Evolutionary conservation across 495 filamentous ascomycete genomes (phyloP), one percentile per base, ranked within the genome.

Genomic region (Talaromyces wortmannii): DNA sequence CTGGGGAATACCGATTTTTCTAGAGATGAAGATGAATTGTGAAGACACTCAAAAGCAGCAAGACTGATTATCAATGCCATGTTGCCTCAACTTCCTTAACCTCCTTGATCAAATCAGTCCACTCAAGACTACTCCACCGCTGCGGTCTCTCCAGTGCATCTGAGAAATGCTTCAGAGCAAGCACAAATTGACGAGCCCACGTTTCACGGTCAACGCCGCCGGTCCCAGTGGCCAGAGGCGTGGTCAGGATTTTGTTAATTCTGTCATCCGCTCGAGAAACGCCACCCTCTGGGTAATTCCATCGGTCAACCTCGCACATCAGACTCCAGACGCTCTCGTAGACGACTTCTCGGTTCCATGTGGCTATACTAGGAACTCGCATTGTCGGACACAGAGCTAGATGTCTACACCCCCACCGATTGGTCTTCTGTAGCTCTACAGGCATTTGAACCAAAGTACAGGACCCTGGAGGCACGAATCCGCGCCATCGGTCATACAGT

Each of bases 301-400:
- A 67, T 8, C 70, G 66, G 51, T 78, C 73, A 18, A 80, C 55
- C 53, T 70, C 62, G 60, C 67, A 71, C 43, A 81, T 40, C 57
- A 81, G 55, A 58, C 72, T 74, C 78, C 78, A 80, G 1, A 75
- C 59, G 64, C 78, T 77, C 60, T 80, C 71, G 55, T 77, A 80
- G 16, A 79, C 72, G n/a, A 81, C 65, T 62, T 80, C 78, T 3
- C 73, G 71, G 57, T 81, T 73, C 77, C 78, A 81, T 15, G 15
- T 44, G 17, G 67, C 73, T 51, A 63, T 43, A 4, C 59, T 36
- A 0, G 76, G 77, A 13, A 69, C 59, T 29, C 71, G 59, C 77
- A 80, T 81, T 7, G 77, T 80, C 31, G 78, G 78, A 62, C 78
- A 81, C 15, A 81, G 54, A 7, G 70, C 75, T 13, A 81, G 56